A percentile compares a stretch with the other conserved stretches of the same genome.
phyloP scores from a whole-genome alignment of 371 early-diverging fungal species.

The Haplosporangium sp. region DNA sequence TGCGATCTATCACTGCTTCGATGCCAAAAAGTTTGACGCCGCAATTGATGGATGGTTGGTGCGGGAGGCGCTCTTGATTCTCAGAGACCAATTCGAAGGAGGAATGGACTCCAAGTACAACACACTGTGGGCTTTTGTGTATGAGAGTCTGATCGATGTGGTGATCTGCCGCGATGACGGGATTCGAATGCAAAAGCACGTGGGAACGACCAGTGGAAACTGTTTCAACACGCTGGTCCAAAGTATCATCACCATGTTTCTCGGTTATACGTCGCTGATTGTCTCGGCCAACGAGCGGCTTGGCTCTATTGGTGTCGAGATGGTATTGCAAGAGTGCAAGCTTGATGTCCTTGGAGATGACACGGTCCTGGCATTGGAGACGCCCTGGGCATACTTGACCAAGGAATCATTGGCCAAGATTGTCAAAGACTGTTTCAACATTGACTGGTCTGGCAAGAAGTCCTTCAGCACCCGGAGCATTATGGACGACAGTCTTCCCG shows the following conservation, averaged over 20 bases:
- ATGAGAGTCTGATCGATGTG: conserved; percentile 42
- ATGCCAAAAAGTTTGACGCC: conserved; percentile 53
- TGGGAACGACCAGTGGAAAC: conserved; percentile 52
- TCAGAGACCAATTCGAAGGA: conserved; percentile 35
- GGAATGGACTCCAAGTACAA: conserved; percentile 40
- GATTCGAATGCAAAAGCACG: conserved; percentile 46
- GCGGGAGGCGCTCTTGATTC: conserved; percentile 31
- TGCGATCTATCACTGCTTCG: conserved; percentile 44
- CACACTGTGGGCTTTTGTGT: conserved; percentile 46
- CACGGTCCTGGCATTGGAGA: conserved; percentile 46
- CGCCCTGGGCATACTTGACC: conserved; percentile 13
- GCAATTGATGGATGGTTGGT: conserved; percentile 54
- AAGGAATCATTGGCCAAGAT: conserved; percentile 30
- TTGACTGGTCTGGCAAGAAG: conserved; percentile 54
- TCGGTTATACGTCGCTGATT: conserved; percentile 45
- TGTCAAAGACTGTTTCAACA: conserved; percentile 34
- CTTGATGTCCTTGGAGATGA: conserved; percentile 52
- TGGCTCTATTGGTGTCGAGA: conserved; percentile 16
- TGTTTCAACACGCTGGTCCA: conserved; percentile 51
- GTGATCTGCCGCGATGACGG: conserved; percentile 54
- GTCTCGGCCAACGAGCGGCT: conserved; percentile 12
- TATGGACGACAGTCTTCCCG: conserved; percentile 22
- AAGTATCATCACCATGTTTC: conserved; percentile 47
- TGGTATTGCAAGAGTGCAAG: conserved; percentile 23
- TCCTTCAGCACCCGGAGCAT: conserved; percentile 30